Conservation (phyloP, 2,329 filamentous ascomycete species). For the Madurella fahalii region DNA sequence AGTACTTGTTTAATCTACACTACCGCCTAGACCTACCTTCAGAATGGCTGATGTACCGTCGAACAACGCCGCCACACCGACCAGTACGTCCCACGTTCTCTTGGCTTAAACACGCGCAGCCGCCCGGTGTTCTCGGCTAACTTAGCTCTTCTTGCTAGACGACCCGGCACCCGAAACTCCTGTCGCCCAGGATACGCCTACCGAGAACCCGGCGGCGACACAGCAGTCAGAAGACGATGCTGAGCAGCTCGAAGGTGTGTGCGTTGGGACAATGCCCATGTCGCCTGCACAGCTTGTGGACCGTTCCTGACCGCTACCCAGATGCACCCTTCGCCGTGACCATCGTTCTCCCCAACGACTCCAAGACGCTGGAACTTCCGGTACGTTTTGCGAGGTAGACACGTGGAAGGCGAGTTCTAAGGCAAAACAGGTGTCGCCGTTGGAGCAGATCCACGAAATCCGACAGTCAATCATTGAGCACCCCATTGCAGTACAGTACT, state of each 20-base stretch:
- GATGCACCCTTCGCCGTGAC: conserved; percentile 59
- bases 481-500: conserved; percentile 91
- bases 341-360: conserved; percentile 75
- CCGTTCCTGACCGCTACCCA: conserved; percentile 7
- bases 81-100: conserved; percentile 8
- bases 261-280: too few species aligned
- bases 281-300: neutral
- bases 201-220: conserved; percentile 17
- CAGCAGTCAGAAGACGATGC: conserved; percentile 25
- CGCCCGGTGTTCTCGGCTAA: conserved; percentile 8
- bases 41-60: conserved; percentile 19
- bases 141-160: conserved; percentile 13
- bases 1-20: conserved; percentile 10
- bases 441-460: conserved; percentile 96
- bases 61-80: conserved; percentile 20
- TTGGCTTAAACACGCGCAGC: neutral
- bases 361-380: conserved; percentile 78
- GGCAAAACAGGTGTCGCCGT: conserved; percentile 66
- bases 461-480: conserved; percentile 94
- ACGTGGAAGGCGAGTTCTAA: conserved; percentile 20
- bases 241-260: conserved; percentile 34
- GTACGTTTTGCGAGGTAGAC: conserved; percentile 46
- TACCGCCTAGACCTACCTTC: conserved; percentile 4
- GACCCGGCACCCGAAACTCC: conserved; percentile 18
- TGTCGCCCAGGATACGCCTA: conserved; percentile 13